Percentiles rank a stretch among this genome's conserved stretches.
phyloP scores from a whole-genome alignment of 306 rosid genomes.

The Cicer yamashitae region DNA sequence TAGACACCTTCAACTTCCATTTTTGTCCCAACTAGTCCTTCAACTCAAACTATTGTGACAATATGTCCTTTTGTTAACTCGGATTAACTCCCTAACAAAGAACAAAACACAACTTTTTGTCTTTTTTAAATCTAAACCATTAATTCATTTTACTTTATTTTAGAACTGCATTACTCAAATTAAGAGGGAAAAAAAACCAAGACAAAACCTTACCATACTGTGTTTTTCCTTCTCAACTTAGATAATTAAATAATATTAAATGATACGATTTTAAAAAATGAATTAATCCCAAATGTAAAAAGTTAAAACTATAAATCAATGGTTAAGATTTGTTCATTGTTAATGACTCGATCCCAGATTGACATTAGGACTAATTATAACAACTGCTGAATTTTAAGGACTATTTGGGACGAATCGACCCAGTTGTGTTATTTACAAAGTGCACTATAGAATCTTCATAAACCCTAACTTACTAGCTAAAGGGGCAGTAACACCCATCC shows the following conservation, averaged over 20 bases:
- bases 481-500: constrained; percentile 3
- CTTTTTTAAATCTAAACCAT: neutral
- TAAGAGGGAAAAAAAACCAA: neutral
- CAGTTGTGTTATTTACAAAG: constrained; percentile 3
- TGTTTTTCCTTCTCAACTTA: neutral
- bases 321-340: constrained; percentile 6
- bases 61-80: neutral
- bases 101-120: neutral
- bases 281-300: no score
- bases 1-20: neutral
- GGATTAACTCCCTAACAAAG: constrained; percentile 1
- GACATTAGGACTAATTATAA: neutral
- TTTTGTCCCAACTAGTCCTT: neutral
- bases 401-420: neutral
- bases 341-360: neutral
- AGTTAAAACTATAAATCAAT: neutral
- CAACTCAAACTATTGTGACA: neutral
- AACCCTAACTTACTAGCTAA: neutral
- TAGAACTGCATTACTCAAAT: neutral
- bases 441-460: neutral
- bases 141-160: neutral
- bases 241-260: no score
- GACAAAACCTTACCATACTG: neutral
- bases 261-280: no score
- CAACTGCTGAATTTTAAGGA: neutral